phyloP scores from a whole-genome alignment of 768 basidiomycete species.

The Amanita pseudoporphyria region DNA sequence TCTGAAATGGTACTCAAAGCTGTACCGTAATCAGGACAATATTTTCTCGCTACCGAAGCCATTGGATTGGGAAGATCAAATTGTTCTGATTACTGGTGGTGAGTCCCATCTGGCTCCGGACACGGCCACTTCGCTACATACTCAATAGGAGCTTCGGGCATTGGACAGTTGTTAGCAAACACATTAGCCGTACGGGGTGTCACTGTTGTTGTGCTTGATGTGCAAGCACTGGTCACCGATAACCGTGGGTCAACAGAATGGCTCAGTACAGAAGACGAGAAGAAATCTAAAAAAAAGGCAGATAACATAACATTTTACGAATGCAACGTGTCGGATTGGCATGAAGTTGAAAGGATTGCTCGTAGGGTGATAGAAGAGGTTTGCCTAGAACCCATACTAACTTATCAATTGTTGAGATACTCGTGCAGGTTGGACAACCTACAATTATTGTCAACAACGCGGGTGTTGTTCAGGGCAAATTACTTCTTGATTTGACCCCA shows the following conservation, averaged over 20 bases:
- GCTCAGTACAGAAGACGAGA: neutral
- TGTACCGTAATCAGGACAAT: conserved; percentile 70
- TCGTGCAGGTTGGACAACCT: conserved; percentile 66
- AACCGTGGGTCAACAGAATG: conserved; percentile 42
- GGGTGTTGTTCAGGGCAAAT: conserved; percentile 86
- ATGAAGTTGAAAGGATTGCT: conserved; percentile 71
- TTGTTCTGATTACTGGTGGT: conserved; percentile 91
- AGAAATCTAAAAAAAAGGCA: conserved; percentile 16
- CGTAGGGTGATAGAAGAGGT: conserved; percentile 75
- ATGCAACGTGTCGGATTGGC: conserved; percentile 87
- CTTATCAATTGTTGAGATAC: neutral
- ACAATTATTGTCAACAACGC: conserved; percentile 94
- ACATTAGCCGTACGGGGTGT: conserved; percentile 79
- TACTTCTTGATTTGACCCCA: conserved; percentile 67
- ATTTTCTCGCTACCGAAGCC: conserved; percentile 48
- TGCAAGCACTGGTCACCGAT: conserved; percentile 67
- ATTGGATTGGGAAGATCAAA: conserved; percentile 82
- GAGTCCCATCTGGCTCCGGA: conserved; percentile 10
- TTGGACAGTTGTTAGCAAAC: conserved; percentile 83
- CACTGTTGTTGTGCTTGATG: conserved; percentile 77
- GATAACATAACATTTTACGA: conserved; percentile 80
- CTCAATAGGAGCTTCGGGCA: conserved; percentile 68
- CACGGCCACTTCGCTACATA: neutral
- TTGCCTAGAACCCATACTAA: conserved; percentile 4
- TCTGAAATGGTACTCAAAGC: conserved; percentile 55